A percentile compares a stretch with the other conserved stretches of the same genome.
These are phyloP conservation scores for Calonectria hongkongensis DNA, from an alignment of 2,329 filamentous ascomycete genomes.

Conservation along the genomic window DNA sequence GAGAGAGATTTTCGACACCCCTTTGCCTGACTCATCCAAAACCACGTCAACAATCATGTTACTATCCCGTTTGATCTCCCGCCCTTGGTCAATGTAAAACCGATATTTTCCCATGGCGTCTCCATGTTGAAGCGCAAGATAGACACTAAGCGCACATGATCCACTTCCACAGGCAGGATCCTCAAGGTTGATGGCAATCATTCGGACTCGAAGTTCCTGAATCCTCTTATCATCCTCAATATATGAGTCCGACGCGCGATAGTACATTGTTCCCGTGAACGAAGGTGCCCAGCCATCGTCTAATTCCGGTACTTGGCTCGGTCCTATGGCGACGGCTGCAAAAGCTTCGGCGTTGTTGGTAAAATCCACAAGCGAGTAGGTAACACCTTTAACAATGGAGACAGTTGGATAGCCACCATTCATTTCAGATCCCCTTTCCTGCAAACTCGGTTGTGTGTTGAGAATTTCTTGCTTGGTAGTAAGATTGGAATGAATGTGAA, in stretches of 20 bases:
- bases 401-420: not conserved
- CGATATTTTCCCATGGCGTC: not conserved
- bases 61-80: not conserved
- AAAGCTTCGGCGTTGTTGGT: not conserved
- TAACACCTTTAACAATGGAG: not conserved
- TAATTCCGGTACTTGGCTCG: not conserved
- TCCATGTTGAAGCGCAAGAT: slow-evolving; percentile 37
- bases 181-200: slow-evolving; percentile 44
- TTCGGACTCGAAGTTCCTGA: slow-evolving; percentile 1
- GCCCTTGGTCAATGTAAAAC: not conserved
- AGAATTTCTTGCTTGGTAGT: not conserved
- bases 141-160: slow-evolving; percentile 34
- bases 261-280: too few relatives aligned
- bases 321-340: not conserved
- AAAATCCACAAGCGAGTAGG: not conserved
- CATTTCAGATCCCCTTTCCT: not conserved
- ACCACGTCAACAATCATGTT: not conserved
- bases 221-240: not conserved
- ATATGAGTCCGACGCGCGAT: not conserved
- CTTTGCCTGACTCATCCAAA: not conserved
- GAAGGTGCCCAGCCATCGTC: not conserved
- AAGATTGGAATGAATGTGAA: not conserved
- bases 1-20: not conserved
- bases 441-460: not conserved
- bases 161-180: slow-evolving; percentile 40